phyloP scores from a whole-genome alignment of 2,329 filamentous ascomycete genomes.

The Botrytis elliptica region DNA sequence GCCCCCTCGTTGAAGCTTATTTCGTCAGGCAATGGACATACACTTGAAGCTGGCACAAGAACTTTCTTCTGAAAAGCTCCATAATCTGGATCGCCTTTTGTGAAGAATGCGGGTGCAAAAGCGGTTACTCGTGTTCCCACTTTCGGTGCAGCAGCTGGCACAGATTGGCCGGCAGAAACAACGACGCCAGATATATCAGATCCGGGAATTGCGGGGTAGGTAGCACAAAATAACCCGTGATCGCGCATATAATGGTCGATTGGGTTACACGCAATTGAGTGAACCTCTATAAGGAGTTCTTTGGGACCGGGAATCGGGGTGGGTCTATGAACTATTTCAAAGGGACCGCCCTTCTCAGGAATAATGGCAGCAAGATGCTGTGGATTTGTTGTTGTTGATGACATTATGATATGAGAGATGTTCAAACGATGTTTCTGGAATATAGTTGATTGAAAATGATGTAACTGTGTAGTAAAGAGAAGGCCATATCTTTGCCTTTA shows the following conservation, averaged over 20 bases:
- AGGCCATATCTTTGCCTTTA: not conserved
- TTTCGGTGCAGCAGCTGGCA: slow-evolving; percentile 21
- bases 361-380: slow-evolving; percentile 16
- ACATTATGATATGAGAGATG: not conserved
- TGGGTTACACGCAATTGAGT: slow-evolving; percentile 45
- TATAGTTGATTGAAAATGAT: not conserved
- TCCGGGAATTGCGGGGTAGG: slow-evolving; percentile 29
- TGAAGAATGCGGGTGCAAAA: slow-evolving; percentile 31
- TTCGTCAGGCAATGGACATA: slow-evolving; percentile 34
- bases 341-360: not conserved
- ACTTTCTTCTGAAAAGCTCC: slow-evolving; percentile 39
- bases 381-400: not conserved
- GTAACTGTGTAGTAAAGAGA: not conserved
- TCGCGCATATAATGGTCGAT: slow-evolving; percentile 41
- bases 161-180: slow-evolving; percentile 20
- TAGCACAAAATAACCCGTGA: slow-evolving; percentile 35
- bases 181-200: slow-evolving; percentile 28
- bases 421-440: not conserved
- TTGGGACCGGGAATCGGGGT: slow-evolving; percentile 43
- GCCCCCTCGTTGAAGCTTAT: slow-evolving; percentile 38
- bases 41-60: slow-evolving; percentile 29
- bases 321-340: slow-evolving; percentile 11
- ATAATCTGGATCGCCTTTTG: slow-evolving; percentile 23
- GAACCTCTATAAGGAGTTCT: slow-evolving; percentile 44
- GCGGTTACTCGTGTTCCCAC: slow-evolving; percentile 38